phyloP scores from a whole-genome alignment of 1,284 basidiomycete species.

The Ustilago loliicola region DNA sequence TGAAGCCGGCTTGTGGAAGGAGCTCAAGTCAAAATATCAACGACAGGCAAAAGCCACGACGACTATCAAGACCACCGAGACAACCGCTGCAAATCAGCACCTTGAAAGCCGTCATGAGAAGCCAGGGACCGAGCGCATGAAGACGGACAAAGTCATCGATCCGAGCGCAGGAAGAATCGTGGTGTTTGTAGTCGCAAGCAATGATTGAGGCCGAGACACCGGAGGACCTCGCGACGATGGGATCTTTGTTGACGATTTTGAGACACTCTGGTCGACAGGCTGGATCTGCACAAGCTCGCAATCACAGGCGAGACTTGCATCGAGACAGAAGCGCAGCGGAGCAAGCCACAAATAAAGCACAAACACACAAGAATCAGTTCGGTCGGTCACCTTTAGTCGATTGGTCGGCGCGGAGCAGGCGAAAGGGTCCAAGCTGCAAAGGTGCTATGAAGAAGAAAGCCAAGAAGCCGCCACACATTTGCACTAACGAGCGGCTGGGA shows the following conservation, averaged over 20 bases:
- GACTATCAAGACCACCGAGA: background rate
- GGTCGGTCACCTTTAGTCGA: background rate
- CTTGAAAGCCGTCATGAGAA: background rate
- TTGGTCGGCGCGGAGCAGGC: background rate
- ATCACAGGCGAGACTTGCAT: slow-evolving; percentile 1
- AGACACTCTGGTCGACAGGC: slow-evolving; percentile 4
- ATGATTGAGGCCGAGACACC: slow-evolving; percentile 5
- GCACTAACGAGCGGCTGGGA: background rate
- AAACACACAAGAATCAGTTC: background rate
- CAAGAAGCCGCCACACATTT: background rate
- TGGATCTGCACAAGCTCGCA: background rate
- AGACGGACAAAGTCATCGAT: slow-evolving; percentile 1
- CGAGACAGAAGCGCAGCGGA: slow-evolving; percentile 6
- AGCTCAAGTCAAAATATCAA: background rate
- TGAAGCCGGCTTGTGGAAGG: slow-evolving; percentile 4
- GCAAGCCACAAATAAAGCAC: slow-evolving; percentile 10
- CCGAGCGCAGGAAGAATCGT: slow-evolving; percentile 1
- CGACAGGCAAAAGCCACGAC: background rate
- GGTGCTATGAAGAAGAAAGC: background rate
- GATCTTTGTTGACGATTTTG: background rate
- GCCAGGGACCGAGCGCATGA: background rate
- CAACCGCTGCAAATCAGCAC: background rate
- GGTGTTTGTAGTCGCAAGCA: slow-evolving; percentile 28
- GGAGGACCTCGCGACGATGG: background rate
- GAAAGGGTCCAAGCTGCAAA: slow-evolving; percentile 17